Evolutionary conservation across 2,329 filamentous ascomycete genomes (phyloP), one percentile per base, ranked within the genome.

Genomic region (Pseudodiploospora longispora): DNA sequence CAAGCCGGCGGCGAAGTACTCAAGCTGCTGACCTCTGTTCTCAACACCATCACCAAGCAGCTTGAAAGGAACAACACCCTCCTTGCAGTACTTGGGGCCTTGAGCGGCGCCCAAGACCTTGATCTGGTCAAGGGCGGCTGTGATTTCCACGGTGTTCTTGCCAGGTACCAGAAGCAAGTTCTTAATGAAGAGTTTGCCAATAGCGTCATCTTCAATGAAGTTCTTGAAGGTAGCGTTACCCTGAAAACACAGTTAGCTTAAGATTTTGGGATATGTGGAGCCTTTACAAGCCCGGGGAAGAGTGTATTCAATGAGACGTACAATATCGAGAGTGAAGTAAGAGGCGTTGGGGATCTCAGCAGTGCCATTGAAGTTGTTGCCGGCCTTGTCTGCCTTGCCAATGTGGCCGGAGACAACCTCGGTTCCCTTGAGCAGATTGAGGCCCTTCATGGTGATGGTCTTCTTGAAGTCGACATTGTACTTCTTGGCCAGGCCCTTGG

Each of bases 161-260:
- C 82, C 83, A 3, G 81, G 82, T 31, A 53, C 57, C 38, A 86
- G 71, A 12, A 71, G 50, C 37, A 86, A 64, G 62, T 83, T 69
- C 50, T 76, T 65, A 48, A 86, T 71, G 49, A 69, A 74, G 6
- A 77, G 63, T 35, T 63, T 72, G 42, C 82, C 83, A 48, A 85
- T 68, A 2, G 65, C 50, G 37, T 61, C 52, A 38, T 67, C 71
- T 37, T 72, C 67, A 42, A 82, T 69, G 53, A 67, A 76, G 56
- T 78, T 79, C 60, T 70, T 63, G 61, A 84, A 82, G 29, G 74
- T 75, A 32, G 78, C 68, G 54, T 85, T 82, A 53, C 83, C 83
- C 69, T 80, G 29, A 6, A 10, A n/a, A 19, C 19, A 19, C 19
- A 19, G 19, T 19, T 19, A 19, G 19, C 19, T 19, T 19, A 19